Percentiles rank a stretch among this genome's conserved stretches.
These are phyloP conservation scores for Prototheca wickerhamii DNA, from an alignment of 163 green algal genomes.

Conservation along the genomic window DNA sequence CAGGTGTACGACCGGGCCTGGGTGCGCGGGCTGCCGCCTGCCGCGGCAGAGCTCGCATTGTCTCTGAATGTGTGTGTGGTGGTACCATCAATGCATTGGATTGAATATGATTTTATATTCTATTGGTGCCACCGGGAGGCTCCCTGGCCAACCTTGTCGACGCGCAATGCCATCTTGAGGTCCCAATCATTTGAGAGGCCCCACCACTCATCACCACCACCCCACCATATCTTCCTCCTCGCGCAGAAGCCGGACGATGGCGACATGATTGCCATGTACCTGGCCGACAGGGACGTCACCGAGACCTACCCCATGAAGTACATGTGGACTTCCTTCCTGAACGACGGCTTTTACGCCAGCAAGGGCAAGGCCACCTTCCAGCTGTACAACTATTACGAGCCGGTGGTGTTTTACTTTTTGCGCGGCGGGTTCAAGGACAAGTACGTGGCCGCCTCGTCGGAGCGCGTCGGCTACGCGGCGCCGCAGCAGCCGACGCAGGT, in stretches of 20 bases:
- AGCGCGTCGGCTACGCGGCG: constrained; percentile 1
- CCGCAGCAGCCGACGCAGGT: constrained; percentile 28
- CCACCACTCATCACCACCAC: no score
- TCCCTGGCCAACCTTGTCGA: no score
- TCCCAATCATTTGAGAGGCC: no score
- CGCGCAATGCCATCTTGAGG: no score
- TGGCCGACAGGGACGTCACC: constrained; percentile 31
- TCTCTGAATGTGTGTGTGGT: neutral
- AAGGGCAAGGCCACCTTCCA: no score
- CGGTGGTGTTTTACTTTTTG: constrained; percentile 49
- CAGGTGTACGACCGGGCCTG: neutral
- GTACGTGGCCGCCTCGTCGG: constrained; percentile 30
- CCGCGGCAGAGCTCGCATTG: neutral
- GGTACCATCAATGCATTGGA: neutral
- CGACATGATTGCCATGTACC: constrained; percentile 48
- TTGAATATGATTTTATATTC: no score
- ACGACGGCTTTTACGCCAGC: no score
- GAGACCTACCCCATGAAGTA: constrained; percentile 52
- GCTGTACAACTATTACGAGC: constrained; percentile 51
- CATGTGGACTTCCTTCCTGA: constrained; percentile 38
- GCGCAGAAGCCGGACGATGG: neutral
- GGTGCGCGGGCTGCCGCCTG: neutral
- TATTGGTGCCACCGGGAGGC: no score
- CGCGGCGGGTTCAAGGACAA: constrained; percentile 39
- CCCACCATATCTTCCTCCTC: no score